Conservation (phyloP, 164 flowering plant species). For the Annona cherimola region DNA sequence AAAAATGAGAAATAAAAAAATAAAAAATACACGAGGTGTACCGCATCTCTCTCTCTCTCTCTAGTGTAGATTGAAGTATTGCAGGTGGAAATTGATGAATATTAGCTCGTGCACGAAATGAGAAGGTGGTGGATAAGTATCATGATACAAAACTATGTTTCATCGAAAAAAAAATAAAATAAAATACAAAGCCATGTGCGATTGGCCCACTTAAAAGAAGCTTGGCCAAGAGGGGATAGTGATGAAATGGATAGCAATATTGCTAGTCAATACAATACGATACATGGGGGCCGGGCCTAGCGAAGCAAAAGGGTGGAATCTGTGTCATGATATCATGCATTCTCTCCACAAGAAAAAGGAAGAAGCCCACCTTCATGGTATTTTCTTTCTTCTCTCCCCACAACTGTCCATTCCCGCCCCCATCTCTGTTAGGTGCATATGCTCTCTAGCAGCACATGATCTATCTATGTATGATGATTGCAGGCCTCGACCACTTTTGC, state of each 20-base stretch:
- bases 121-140: neutral
- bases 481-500: neutral
- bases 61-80: no score
- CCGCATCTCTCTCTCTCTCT: no score
- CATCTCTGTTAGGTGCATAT: neutral
- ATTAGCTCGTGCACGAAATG: neutral
- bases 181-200: neutral
- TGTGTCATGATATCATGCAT: neutral
- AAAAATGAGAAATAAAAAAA: no score
- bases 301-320: neutral
- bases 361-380: neutral
- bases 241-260: neutral
- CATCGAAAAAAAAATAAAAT: no score
- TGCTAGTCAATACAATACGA: neutral
- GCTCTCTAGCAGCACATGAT: neutral
- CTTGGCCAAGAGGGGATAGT: neutral
- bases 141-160: neutral
- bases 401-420: neutral
- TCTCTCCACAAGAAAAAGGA: neutral
- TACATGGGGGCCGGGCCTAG: neutral
- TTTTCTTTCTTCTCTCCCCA: neutral
- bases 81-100: no score
- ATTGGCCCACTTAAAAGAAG: neutral
- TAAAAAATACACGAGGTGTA: no score
- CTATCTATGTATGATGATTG: neutral